Base-by-base conservation (phyloP, 139 green algal genomes). In the Chlamydomonas incerta region DNA sequence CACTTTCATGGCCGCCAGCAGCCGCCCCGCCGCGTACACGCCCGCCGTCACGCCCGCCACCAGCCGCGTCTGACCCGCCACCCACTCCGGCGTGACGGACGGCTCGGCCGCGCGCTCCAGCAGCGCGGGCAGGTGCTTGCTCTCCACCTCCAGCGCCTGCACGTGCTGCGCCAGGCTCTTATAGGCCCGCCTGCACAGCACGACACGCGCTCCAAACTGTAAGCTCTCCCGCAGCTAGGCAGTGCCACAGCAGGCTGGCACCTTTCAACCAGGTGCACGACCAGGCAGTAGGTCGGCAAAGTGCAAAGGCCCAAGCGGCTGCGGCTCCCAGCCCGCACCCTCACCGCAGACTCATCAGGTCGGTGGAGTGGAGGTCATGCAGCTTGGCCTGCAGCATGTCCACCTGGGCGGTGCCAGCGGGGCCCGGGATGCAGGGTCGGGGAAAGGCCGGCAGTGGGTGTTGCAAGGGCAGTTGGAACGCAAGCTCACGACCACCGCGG, bases 131-230 rank as follows among this genome's bases (percentile, higher is more conserved):
- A 83, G 62, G 75, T 83, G 75, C 75, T 50, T 50, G 41, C 29
- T 83, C 63, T 83, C 77, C n/a, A 83, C 63, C 18, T 83, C 63
- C 29, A 83, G 77, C 41, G 63, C 77, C n/a, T 74, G 77, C 0
- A 83, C 77, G n/a, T 83, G 77, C n/a, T 83, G 77, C 0, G 77
- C 77, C n/a, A 83, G 63, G 65, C 63, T 83, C 46, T 83, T 83
- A 63, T 83, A 83, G 29, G 77, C 77, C 0, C 77, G 77, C 46
- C 77, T 83, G 77, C 26, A 33, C n/a, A n/a, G n/a, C n/a, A n/a
- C n/a, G n/a, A n/a, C n/a, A n/a, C n/a, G n/a, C n/a, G n/a, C n/a
- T n/a, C n/a, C n/a, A n/a, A n/a, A n/a, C n/a, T n/a, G n/a, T n/a
- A n/a, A n/a, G n/a, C n/a, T n/a, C n/a, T n/a, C n/a, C n/a, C n/a